phyloP scores from a whole-genome alignment of 2,329 filamentous ascomycete genomes.

The Cladosporium sp. region DNA sequence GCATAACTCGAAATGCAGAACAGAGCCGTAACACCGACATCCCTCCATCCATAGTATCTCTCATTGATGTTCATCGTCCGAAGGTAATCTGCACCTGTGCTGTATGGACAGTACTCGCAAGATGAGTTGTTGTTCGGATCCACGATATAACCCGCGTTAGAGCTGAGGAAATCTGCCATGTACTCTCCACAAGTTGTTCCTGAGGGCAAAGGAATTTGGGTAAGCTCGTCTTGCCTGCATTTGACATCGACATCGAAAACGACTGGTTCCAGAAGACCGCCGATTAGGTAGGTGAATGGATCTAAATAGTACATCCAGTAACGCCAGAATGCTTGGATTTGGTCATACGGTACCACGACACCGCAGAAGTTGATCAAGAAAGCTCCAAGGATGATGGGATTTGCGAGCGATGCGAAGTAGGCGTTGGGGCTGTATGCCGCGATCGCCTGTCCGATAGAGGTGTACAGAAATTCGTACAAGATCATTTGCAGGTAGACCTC shows the following conservation, averaged over 20 bases:
- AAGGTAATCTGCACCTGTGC: constrained; percentile 56
- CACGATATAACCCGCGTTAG: constrained; percentile 40
- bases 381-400: constrained; percentile 31
- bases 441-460: constrained; percentile 53
- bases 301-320: constrained; percentile 33
- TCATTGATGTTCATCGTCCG: constrained; percentile 55
- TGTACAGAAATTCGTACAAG: constrained; percentile 25
- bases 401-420: constrained; percentile 44
- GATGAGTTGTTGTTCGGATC: constrained; percentile 55
- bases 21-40: constrained; percentile 57
- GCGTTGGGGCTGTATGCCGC: constrained; percentile 42
- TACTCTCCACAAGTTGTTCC: constrained; percentile 57
- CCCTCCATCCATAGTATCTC: constrained; percentile 63
- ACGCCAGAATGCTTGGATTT: constrained; percentile 33
- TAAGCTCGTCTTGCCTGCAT: constrained; percentile 35
- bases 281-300: constrained; percentile 74
- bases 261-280: constrained; percentile 63
- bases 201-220: constrained; percentile 45
- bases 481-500: constrained; percentile 42
- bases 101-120: constrained; percentile 61
- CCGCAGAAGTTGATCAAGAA: constrained; percentile 32
- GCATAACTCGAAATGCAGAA: constrained; percentile 34
- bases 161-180: constrained; percentile 47
- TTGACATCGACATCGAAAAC: constrained; percentile 41
- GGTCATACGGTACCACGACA: constrained; percentile 31